Percentiles rank a stretch among this genome's conserved stretches.
Conservation (phyloP, 176 grass and related monocot genomes). For the Oryza rufipogon region DNA sequence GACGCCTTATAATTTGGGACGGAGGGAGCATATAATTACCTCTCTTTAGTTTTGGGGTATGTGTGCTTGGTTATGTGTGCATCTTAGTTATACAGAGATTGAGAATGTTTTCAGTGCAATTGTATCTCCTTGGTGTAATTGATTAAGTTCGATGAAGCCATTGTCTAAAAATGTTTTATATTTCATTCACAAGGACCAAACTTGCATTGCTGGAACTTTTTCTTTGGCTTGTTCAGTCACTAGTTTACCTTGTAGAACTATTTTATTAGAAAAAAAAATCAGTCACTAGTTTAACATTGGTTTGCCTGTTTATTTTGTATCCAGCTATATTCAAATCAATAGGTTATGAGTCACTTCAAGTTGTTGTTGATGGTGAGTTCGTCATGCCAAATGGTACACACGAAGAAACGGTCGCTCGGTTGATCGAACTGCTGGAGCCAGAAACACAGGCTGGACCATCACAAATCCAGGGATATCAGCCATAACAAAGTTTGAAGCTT, state of each 20-base stretch:
- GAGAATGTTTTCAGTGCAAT: too few relatives aligned
- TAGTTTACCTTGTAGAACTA: not conserved
- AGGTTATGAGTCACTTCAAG: not conserved
- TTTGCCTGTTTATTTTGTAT: conserved; percentile 30
- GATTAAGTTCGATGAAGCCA: too few relatives aligned
- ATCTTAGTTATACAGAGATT: too few relatives aligned
- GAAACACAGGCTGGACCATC: conserved; percentile 50
- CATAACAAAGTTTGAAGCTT: conserved; percentile 31
- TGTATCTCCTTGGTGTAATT: too few relatives aligned
- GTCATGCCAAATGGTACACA: conserved; percentile 39
- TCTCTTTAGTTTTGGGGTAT: too few relatives aligned
- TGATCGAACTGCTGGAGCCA: conserved; percentile 63
- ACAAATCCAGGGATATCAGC: conserved; percentile 42
- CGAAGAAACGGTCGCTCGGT: conserved; percentile 52
- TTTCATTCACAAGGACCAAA: not conserved
- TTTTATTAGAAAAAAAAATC: not conserved
- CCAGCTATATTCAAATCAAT: conserved; percentile 50
- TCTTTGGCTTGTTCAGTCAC: conserved; percentile 3
- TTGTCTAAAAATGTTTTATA: too few relatives aligned
- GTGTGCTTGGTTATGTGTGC: too few relatives aligned
- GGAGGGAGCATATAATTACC: too few relatives aligned
- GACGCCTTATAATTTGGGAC: too few relatives aligned
- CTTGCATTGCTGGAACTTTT: not conserved
- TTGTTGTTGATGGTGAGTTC: conserved; percentile 28
- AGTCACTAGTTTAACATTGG: conserved; percentile 18